phyloP scores from a whole-genome alignment of 1,284 basidiomycete species.

The Leccinum angustisporum region DNA sequence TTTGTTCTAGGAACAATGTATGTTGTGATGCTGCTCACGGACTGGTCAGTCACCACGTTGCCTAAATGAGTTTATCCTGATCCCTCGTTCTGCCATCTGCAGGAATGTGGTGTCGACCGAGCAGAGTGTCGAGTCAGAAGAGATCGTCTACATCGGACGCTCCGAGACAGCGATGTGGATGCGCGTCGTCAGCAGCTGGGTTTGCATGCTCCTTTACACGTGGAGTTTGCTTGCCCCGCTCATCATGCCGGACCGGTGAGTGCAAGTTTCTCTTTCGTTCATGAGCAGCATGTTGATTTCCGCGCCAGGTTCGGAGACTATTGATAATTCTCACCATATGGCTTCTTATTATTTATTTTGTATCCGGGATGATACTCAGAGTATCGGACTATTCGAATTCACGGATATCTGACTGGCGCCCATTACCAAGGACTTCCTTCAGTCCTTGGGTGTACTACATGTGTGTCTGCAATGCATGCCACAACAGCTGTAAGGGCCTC shows the following conservation, averaged over 20 bases:
- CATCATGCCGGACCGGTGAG: slow-evolving; percentile 81
- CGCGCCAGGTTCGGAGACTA: slow-evolving; percentile 36
- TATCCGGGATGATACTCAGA: background rate
- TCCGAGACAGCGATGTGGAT: slow-evolving; percentile 99
- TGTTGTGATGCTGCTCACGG: slow-evolving; percentile 96
- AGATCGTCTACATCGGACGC: slow-evolving; percentile 92
- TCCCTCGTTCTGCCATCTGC: slow-evolving; percentile 11
- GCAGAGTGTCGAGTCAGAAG: slow-evolving; percentile 50
- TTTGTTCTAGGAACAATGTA: slow-evolving; percentile 98
- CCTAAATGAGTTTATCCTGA: slow-evolving; percentile 4
- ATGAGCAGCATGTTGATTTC: slow-evolving; percentile 2
- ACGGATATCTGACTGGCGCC: background rate
- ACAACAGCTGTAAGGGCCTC: background rate
- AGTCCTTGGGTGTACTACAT: background rate
- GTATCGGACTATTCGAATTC: background rate
- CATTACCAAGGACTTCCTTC: background rate
- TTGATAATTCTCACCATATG: slow-evolving; percentile 15
- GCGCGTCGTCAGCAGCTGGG: slow-evolving; percentile 93
- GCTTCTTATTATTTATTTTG: slow-evolving; percentile 7
- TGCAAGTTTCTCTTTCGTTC: background rate
- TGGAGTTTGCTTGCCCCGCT: slow-evolving; percentile 93
- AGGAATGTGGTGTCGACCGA: slow-evolving; percentile 75
- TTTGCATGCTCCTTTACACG: slow-evolving; percentile 85
- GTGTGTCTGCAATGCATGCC: background rate
- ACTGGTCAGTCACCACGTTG: slow-evolving; percentile 70